Evolutionary conservation across 495 filamentous ascomycete genomes (phyloP).

Genomic region (Lasiosphaeria miniovina): DNA sequence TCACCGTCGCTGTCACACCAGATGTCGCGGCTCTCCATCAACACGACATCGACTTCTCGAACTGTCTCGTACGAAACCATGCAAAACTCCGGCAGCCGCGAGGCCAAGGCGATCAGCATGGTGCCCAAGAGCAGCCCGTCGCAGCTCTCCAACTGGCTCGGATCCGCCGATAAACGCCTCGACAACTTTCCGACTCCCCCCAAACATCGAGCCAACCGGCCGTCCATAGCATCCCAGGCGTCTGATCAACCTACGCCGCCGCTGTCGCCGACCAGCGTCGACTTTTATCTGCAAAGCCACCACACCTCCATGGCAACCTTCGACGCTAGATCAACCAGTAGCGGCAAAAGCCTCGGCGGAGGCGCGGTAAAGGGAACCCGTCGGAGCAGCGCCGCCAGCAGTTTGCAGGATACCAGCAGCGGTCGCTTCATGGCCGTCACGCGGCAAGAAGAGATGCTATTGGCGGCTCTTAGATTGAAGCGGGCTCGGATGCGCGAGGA

Average conservation of each 20-base stretch:
- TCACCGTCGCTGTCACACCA: slow-evolving; percentile 8
- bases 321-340: slow-evolving; percentile 25
- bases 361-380: slow-evolving; percentile 9
- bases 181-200: slow-evolving; percentile 33
- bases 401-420: slow-evolving; percentile 34
- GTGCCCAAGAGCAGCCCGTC: slow-evolving; percentile 14
- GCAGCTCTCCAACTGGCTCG: slow-evolving; percentile 9
- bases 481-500: slow-evolving; percentile 73
- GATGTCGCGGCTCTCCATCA: slow-evolving; percentile 18
- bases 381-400: slow-evolving; percentile 24
- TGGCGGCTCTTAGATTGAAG: slow-evolving; percentile 77
- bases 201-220: slow-evolving; percentile 4
- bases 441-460: slow-evolving; percentile 75
- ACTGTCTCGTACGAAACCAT: slow-evolving; percentile 10
- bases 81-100: slow-evolving; percentile 1
- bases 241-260: slow-evolving; percentile 46
- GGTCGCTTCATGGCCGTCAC: slow-evolving; percentile 83
- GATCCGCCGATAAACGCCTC: slow-evolving; percentile 22
- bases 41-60: slow-evolving; percentile 19
- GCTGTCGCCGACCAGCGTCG: slow-evolving; percentile 45
- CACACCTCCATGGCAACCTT: slow-evolving; percentile 10
- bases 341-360: slow-evolving; percentile 21
- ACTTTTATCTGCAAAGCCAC: slow-evolving; percentile 39
- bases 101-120: slow-evolving; percentile 17
- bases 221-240: slow-evolving; percentile 15